Conservation (phyloP, 306 rosid species). For the Benincasa hispida region DNA sequence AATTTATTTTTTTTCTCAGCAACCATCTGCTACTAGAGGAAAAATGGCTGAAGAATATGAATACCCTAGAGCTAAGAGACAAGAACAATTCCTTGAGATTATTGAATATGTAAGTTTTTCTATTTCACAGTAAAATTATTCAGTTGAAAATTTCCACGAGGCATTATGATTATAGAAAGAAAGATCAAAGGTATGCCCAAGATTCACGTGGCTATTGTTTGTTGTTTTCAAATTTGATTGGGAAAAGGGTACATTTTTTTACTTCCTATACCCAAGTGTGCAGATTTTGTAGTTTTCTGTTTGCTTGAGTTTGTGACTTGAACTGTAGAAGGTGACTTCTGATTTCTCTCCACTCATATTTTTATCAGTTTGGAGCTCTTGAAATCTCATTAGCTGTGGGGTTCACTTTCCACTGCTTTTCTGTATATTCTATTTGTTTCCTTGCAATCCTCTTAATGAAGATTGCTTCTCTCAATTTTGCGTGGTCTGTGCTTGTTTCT, state of each 20-base stretch:
- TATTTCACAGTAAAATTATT: too few species aligned
- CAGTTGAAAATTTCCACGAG: too few species aligned
- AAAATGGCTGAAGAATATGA: constrained; percentile 7
- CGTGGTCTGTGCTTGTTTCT: neutral
- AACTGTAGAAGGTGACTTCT: neutral
- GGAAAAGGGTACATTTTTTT: neutral
- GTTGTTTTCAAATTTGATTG: neutral
- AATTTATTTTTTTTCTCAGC: constrained; percentile 36
- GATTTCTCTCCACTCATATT: neutral
- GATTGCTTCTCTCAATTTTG: neutral
- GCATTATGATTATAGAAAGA: neutral
- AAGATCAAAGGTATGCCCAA: neutral
- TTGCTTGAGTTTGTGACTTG: neutral
- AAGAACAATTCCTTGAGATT: constrained; percentile 9
- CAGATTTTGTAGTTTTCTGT: neutral
- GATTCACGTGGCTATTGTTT: neutral
- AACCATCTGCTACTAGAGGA: constrained; percentile 32
- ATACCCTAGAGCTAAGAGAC: constrained; percentile 21
- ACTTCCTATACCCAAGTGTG: neutral
- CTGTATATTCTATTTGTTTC: neutral
- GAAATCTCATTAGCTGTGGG: neutral
- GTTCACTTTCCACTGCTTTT: neutral
- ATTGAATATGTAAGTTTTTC: constrained; percentile 34
- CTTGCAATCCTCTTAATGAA: neutral
- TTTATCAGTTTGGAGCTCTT: neutral